These are phyloP conservation scores for Eucalyptus grandis DNA, from an alignment of 345 rosid species.

Conservation along the genomic window DNA sequence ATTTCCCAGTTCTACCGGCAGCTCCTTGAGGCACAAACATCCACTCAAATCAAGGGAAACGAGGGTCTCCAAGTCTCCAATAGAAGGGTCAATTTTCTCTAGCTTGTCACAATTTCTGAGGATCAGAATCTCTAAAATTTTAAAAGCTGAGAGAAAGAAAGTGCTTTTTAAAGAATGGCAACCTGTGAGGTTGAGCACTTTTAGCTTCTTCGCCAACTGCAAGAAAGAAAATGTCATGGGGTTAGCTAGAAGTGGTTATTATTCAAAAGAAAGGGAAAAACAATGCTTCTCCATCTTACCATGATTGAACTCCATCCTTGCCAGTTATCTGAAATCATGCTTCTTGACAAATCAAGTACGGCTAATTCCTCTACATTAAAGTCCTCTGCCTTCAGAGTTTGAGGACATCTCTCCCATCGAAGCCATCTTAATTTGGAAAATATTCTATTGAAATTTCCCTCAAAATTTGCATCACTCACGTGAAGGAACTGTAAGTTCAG, in stretches of 20 bases:
- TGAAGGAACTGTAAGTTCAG: neutral
- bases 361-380: neutral
- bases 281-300: neutral
- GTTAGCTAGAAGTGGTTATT: neutral
- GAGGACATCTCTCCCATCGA: neutral
- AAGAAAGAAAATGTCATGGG: neutral
- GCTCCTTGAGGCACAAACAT: neutral
- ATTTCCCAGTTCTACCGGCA: neutral
- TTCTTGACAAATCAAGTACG: neutral
- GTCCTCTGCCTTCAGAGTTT: neutral
- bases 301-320: neutral
- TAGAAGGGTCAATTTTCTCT: neutral
- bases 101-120: neutral
- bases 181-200: neutral
- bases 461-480: neutral
- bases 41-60: neutral
- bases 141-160: neutral
- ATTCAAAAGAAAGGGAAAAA: too few relatives aligned
- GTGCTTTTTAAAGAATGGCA: neutral
- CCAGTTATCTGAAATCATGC: neutral
- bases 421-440: neutral
- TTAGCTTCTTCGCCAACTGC: neutral
- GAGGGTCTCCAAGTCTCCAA: neutral
- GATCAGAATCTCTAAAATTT: neutral
- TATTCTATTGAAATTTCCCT: neutral